phyloP scores from a whole-genome alignment of 23 red algal genomes.

The Gracilaria caudata region DNA sequence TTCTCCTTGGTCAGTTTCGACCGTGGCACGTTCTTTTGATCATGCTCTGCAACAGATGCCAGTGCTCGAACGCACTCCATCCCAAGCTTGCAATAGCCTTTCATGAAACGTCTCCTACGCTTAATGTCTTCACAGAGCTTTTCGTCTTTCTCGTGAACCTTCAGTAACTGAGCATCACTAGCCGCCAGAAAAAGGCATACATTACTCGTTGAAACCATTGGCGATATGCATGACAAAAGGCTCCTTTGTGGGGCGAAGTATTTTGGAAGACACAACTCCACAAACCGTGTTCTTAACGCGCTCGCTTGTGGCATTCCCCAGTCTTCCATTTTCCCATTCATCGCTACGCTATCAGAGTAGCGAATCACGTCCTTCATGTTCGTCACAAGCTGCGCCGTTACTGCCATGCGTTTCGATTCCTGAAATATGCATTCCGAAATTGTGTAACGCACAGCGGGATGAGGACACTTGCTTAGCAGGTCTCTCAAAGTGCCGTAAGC shows the following conservation, averaged over 20 bases:
- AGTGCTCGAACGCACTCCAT: slow-evolving; percentile 55
- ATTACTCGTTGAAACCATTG: slow-evolving; percentile 30
- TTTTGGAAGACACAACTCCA: slow-evolving; percentile 18
- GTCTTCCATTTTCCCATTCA: background rate
- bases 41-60: slow-evolving; percentile 60
- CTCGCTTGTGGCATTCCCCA: slow-evolving; percentile 37
- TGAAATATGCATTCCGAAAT: slow-evolving; percentile 32
- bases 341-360: slow-evolving; percentile 39
- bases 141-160: slow-evolving; percentile 1
- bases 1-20: slow-evolving; percentile 44
- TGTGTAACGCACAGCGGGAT: slow-evolving; percentile 36
- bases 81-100: slow-evolving; percentile 45
- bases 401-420: slow-evolving; percentile 37
- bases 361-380: slow-evolving; percentile 55
- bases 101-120: slow-evolving; percentile 24
- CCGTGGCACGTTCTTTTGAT: slow-evolving; percentile 35
- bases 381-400: slow-evolving; percentile 56
- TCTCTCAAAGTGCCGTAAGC: slow-evolving; percentile 43
- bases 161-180: slow-evolving; percentile 19
- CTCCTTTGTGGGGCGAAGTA: slow-evolving; percentile 49
- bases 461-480: slow-evolving; percentile 26
- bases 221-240: slow-evolving; percentile 21
- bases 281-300: slow-evolving; percentile 22
- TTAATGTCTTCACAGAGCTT: slow-evolving; percentile 38
- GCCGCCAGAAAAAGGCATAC: slow-evolving; percentile 26